Percentiles rank a stretch among this genome's conserved stretches.
Evolutionary conservation across 805 yeast genomes (phyloP).

Genomic region (Zygosaccharomyces bisporus): DNA sequence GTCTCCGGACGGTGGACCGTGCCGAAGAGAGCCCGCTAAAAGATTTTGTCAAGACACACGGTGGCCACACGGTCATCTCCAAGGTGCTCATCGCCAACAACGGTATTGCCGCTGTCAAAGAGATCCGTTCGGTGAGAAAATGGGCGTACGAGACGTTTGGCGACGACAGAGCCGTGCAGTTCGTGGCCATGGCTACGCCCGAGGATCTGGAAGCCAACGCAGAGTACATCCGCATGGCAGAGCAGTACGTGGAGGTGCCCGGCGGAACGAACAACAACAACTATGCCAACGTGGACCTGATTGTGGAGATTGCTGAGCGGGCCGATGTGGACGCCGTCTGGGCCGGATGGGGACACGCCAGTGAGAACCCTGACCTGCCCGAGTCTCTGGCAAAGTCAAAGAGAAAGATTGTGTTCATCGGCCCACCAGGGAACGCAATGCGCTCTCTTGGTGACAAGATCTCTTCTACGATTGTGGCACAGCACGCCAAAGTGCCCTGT

Average conservation of each 20-base stretch:
- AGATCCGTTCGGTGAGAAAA: conserved; percentile 93
- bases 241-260: conserved; percentile 95
- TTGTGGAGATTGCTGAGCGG: conserved; percentile 96
- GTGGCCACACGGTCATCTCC: conserved; percentile 93
- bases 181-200: conserved; percentile 99
- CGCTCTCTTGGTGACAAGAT: conserved; percentile 99
- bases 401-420: conserved; percentile 86
- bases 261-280: conserved; percentile 99
- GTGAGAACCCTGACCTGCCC: conserved; percentile 95
- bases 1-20: conserved; percentile 68
- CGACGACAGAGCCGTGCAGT: conserved; percentile 86
- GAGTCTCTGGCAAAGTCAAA: conserved; percentile 92
- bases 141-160: conserved; percentile 99
- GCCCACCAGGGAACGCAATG: conserved; percentile 99
- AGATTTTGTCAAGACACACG: conserved; percentile 77
- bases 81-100: conserved; percentile 92
- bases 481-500: conserved; percentile 97
- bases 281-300: conserved; percentile 95
- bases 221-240: conserved; percentile 98
- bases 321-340: conserved; percentile 96
- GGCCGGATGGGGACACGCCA: conserved; percentile 99
- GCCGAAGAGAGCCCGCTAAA: conserved; percentile 78
- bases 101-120: conserved; percentile 99
- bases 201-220: conserved; percentile 96
- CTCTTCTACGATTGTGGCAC: conserved; percentile 97